Percentiles rank a stretch among this genome's conserved stretches.
Conservation (phyloP, 2,329 filamentous ascomycete species). For the Dryadomyces quercivorus region DNA sequence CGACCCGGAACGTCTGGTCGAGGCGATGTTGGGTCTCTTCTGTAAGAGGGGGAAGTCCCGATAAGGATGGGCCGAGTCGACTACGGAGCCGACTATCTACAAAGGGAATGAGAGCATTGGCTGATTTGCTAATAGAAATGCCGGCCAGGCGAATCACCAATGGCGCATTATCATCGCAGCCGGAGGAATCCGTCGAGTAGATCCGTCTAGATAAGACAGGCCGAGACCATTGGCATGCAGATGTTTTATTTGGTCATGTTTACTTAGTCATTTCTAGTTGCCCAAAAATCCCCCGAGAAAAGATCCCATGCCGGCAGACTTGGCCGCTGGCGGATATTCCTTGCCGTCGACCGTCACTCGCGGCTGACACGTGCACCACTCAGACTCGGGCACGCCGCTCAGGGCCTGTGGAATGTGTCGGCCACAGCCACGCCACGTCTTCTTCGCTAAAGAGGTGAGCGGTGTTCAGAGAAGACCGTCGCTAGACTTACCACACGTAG, state of each 20-base stretch:
- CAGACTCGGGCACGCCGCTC: constrained; percentile 26
- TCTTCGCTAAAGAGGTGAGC: constrained; percentile 24
- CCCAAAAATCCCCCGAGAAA: constrained; percentile 22
- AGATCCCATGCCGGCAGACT: constrained; percentile 25
- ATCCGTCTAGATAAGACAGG: no score
- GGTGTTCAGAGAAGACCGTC: neutral
- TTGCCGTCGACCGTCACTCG: constrained; percentile 30
- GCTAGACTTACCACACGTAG: constrained; percentile 26
- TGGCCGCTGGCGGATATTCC: constrained; percentile 30
- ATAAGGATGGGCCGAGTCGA: neutral
- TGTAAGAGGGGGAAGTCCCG: neutral
- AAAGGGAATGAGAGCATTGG: neutral
- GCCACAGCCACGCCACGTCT: constrained; percentile 38
- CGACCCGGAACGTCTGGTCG: no score
- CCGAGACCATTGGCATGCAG: no score
- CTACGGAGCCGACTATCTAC: neutral
- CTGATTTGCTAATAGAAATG: neutral
- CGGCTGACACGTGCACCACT: constrained; percentile 37
- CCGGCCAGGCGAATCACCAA: neutral
- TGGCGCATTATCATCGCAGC: neutral
- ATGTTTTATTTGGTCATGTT: no score
- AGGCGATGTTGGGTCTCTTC: neutral
- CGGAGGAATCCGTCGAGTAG: no score
- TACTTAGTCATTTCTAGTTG: no score
- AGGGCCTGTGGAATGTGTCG: constrained; percentile 33